Percentiles rank a stretch among this genome's conserved stretches.
phyloP scores from a whole-genome alignment of 2,329 filamentous ascomycete genomes.

The Penicillium sp. region DNA sequence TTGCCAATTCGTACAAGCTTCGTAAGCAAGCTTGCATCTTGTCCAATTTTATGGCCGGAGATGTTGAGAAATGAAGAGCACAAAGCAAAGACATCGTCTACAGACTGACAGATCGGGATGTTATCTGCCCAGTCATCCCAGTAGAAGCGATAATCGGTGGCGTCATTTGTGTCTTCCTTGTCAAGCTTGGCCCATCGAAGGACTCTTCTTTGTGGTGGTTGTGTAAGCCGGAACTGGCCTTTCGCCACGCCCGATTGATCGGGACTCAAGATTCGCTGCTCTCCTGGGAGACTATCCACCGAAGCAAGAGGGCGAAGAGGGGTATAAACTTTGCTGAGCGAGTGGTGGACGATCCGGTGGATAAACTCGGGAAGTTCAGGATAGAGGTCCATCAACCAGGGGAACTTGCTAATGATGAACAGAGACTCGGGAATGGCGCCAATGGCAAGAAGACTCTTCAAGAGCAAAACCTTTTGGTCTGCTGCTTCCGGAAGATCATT shows the following conservation, averaged over 20 bases:
- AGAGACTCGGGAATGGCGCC: slow-evolving; percentile 89
- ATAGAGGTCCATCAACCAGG: slow-evolving; percentile 83
- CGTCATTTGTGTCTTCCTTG: slow-evolving; percentile 66
- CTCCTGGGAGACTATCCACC: slow-evolving; percentile 42
- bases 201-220: slow-evolving; percentile 58
- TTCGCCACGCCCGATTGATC: slow-evolving; percentile 66
- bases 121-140: slow-evolving; percentile 97
- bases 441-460: slow-evolving; percentile 81
- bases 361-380: slow-evolving; percentile 74
- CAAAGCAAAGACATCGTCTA: slow-evolving; percentile 85
- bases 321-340: slow-evolving; percentile 67
- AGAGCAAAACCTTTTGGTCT: slow-evolving; percentile 80
- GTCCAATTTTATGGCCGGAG: slow-evolving; percentile 82
- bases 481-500: slow-evolving; percentile 62
- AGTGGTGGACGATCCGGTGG: slow-evolving; percentile 78
- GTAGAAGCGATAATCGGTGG: slow-evolving; percentile 79
- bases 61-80: slow-evolving; percentile 79
- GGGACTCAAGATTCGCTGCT: slow-evolving; percentile 47
- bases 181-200: slow-evolving; percentile 83
- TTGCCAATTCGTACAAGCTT: slow-evolving; percentile 83
- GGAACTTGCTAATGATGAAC: slow-evolving; percentile 85
- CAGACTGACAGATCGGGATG: slow-evolving; percentile 79
- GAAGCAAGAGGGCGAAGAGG: slow-evolving; percentile 45
- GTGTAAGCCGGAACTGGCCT: slow-evolving; percentile 58
- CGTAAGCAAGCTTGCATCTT: slow-evolving; percentile 68